Evolutionary conservation across 2,329 filamentous ascomycete genomes (phyloP).

Genomic region (Domatiomyces globalis): DNA sequence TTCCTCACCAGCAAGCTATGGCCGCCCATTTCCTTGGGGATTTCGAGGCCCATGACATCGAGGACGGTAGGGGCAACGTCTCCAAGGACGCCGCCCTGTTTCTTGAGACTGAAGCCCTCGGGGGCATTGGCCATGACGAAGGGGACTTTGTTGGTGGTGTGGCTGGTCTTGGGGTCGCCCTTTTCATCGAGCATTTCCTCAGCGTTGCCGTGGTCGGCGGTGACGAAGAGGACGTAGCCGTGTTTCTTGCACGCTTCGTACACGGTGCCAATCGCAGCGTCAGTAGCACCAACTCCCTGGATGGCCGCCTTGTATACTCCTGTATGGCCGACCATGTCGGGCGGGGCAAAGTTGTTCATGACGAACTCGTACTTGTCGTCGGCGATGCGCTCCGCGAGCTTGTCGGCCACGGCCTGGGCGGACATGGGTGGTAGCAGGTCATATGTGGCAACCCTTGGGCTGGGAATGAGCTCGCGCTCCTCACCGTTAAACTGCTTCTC

Average conservation of each 20-base stretch:
- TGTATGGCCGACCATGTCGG: constrained; percentile 98
- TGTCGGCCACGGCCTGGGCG: constrained; percentile 74
- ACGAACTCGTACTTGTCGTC: constrained; percentile 86
- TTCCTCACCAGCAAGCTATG: constrained; percentile 67
- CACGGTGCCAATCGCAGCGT: constrained; percentile 85
- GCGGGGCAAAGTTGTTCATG: constrained; percentile 99
- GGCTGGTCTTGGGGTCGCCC: constrained; percentile 91
- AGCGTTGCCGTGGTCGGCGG: constrained; percentile 91
- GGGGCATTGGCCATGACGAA: constrained; percentile 97
- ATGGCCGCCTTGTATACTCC: constrained; percentile 93
- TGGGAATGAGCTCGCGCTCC: constrained; percentile 83
- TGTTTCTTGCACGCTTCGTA: constrained; percentile 89
- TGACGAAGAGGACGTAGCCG: constrained; percentile 88
- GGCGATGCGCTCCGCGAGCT: constrained; percentile 71
- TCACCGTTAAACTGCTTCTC: constrained; percentile 93
- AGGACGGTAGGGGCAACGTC: constrained; percentile 94
- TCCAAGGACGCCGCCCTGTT: constrained; percentile 76
- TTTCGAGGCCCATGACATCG: constrained; percentile 74
- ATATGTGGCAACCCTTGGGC: constrained; percentile 90
- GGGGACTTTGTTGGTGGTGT: constrained; percentile 95
- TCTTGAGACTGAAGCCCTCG: constrained; percentile 69
- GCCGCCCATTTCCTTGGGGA: constrained; percentile 88
- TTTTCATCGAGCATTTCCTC: constrained; percentile 98
- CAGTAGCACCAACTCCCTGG: constrained; percentile 68
- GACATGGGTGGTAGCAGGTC: constrained; percentile 94